Conservation (phyloP, 1,139 yeast genomes). For the Protomyces inundatus region DNA sequence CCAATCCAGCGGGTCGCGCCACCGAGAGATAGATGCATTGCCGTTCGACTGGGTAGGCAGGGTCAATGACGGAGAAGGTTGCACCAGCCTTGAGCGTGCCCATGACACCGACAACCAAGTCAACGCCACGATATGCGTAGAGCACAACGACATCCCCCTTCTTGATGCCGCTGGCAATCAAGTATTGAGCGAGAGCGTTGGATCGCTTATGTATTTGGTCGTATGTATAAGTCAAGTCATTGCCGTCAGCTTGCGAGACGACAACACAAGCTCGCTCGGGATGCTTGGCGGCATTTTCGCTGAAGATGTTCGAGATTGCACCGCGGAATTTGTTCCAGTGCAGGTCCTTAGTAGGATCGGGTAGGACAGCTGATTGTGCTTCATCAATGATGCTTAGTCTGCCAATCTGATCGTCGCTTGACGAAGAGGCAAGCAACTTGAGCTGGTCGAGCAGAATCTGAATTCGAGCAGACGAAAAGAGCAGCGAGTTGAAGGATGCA, state of each 20-base stretch:
- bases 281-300: constrained; percentile 69
- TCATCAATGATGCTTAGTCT: constrained; percentile 62
- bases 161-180: constrained; percentile 71
- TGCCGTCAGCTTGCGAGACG: constrained; percentile 67
- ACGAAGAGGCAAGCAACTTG: constrained; percentile 36
- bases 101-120: constrained; percentile 91
- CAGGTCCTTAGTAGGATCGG: constrained; percentile 80
- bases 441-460: constrained; percentile 62
- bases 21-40: constrained; percentile 88
- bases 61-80: constrained; percentile 95
- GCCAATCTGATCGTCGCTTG: constrained; percentile 48
- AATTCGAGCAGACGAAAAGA: constrained; percentile 68
- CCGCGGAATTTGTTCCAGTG: constrained; percentile 93
- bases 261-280: constrained; percentile 89
- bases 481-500: constrained; percentile 59
- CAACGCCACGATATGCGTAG: constrained; percentile 96
- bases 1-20: constrained; percentile 85
- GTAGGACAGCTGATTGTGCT: constrained; percentile 56
- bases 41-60: constrained; percentile 97
- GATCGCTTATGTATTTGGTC: constrained; percentile 86
- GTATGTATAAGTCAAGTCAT: constrained; percentile 57
- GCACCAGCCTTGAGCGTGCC: constrained; percentile 98
- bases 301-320: constrained; percentile 91
- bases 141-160: constrained; percentile 96
- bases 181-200: constrained; percentile 86